Evolutionary conservation across 176 grass and related monocot genomes (phyloP).

Genomic region (Oryza nivara): DNA sequence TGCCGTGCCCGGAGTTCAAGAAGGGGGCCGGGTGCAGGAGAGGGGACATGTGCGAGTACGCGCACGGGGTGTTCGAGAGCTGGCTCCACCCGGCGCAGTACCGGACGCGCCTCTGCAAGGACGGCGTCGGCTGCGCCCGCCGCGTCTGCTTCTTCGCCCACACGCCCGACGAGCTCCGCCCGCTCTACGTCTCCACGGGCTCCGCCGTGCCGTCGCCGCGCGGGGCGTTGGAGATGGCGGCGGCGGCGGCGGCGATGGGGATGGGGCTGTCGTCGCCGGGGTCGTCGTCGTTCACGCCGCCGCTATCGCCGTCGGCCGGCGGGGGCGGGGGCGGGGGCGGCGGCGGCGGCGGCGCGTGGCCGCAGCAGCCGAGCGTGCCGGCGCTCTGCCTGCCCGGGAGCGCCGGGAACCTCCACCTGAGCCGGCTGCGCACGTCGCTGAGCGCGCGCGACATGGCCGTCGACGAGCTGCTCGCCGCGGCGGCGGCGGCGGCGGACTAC

Average conservation of each 20-base stretch:
- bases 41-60: conserved; percentile 82
- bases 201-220: conserved; percentile 44
- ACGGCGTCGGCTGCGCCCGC: conserved; percentile 58
- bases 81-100: conserved; percentile 94
- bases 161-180: conserved; percentile 73
- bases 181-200: conserved; percentile 55
- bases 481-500: conserved; percentile 45
- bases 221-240: conserved; percentile 59
- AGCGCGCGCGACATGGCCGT: conserved; percentile 57
- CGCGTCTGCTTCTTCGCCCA: conserved; percentile 92
- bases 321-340: conserved; percentile 5
- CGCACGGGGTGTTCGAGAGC: conserved; percentile 89
- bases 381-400: conserved; percentile 59
- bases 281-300: conserved; percentile 57
- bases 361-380: conserved; percentile 51
- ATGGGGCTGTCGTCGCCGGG: conserved; percentile 56
- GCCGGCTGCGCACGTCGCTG: conserved; percentile 57
- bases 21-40: conserved; percentile 61
- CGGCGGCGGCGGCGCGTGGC: conserved; percentile 32
- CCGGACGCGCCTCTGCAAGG: conserved; percentile 74
- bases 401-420: conserved; percentile 49
- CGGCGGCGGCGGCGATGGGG: conserved; percentile 48
- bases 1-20: conserved; percentile 81
- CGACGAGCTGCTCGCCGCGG: conserved; percentile 52
- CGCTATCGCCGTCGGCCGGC: conserved; percentile 54